Evolutionary conservation across 306 rosid species (phyloP).

Genomic region (Abrus precatorius): DNA sequence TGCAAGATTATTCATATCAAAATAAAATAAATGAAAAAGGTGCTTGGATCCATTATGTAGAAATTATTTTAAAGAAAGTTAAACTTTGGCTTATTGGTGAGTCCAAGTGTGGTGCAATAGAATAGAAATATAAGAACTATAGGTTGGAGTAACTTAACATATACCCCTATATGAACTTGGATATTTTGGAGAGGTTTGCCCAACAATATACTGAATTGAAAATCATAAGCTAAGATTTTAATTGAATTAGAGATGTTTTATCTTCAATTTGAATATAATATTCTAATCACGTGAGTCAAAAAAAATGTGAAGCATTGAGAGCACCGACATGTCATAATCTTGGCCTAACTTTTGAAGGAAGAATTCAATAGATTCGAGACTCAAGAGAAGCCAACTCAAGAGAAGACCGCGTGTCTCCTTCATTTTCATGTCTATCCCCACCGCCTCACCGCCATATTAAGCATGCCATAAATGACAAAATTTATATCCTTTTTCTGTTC

Average conservation of each 20-base stretch:
- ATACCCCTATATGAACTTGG: not conserved
- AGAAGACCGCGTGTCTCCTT: not conserved
- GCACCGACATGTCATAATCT: conserved; percentile 23
- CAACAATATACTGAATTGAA: not conserved
- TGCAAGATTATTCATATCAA: not conserved
- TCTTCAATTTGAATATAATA: no score
- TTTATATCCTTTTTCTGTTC: no score
- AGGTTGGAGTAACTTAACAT: not conserved
- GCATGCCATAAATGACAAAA: no score
- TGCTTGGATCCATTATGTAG: not conserved
- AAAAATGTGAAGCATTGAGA: not conserved
- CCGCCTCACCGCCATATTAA: not conserved
- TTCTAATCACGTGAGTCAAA: not conserved
- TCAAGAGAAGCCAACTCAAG: not conserved
- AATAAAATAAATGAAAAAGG: conserved; percentile 4
- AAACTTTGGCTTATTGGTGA: not conserved
- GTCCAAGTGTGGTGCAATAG: no score
- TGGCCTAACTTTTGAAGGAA: conserved; percentile 31
- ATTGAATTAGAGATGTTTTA: not conserved
- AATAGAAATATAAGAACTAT: no score
- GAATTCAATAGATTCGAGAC: conserved; percentile 16
- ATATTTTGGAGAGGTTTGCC: not conserved
- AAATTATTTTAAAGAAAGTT: not conserved
- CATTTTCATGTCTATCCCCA: not conserved
- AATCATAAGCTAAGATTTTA: not conserved